Evolutionary conservation across 228 moss, liverwort and hornwort genomes (phyloP), one percentile per base, ranked within the genome.

Genomic region (Sphagnum fallax): DNA sequence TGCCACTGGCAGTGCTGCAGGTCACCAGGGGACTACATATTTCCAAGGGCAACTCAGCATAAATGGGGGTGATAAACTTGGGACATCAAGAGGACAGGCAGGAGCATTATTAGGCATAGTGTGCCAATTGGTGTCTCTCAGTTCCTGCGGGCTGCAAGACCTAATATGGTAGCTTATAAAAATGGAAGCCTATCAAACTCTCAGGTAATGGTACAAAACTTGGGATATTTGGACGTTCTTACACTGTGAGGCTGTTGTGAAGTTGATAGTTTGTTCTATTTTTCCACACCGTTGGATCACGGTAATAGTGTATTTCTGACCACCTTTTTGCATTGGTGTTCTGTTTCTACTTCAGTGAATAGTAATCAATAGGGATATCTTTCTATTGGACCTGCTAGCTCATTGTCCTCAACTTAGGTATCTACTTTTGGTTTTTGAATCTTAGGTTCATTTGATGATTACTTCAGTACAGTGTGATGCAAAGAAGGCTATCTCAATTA

Each of bases 1-100:
- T 78, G 92, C 91, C 57, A 89, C 83, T 65, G 82, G 88, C 47
- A 81, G 80, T 10, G 85, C 84, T 57, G 74, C 85, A 69, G 89
- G 84, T 53, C 61, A 88, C 61, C 91, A 85, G 79, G 87, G 81
- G 52, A 75, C 87, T 72, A 66, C 75, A 6, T 80, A 79, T 16
- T 65, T 75, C 51, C 86, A 88, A 77, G 87, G 82, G 52, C 83
- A 82, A 53, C 79, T 75, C 48, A 67, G 55, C 18, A 51, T 79
- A 59, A 62, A 69, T 55, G 75, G 77, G 69, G 81, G 68, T 72
- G 84, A 83, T 47, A 90, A 78, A 49, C 74, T 73, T 64, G 78
- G 65, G 60, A 71, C 75, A 53, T 69, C 79, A 10, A 77, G 65
- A 68, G 62, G 70, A 60, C 91, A 85, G 77, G 77, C 52, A 84